Evolutionary conservation across 169 alveolate species (phyloP), one percentile per base, ranked within the genome.

Genomic region (Babesia bigemina): DNA sequence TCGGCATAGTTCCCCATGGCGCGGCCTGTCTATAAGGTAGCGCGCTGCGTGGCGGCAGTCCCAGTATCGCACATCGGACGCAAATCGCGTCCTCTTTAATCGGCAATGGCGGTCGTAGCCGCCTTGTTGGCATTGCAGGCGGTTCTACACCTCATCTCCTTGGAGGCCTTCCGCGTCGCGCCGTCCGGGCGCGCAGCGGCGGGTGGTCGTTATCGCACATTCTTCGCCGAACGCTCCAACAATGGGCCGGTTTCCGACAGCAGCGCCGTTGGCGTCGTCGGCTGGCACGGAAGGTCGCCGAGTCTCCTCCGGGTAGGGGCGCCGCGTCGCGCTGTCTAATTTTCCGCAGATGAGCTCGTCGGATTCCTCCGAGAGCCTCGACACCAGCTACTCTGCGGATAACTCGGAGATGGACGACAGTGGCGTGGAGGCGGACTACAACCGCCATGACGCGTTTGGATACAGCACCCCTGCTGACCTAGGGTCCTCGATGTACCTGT

Each of bases 151-250:
- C 14, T 24, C 19, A 16, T 3, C 28, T n/a, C 21, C 19, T 7
- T 57, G 21, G 44, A 24, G n/a, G 65, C 48, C 39, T 57, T 57
- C n/a, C 65, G 65, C n/a, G 65, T 57, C 33, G 28, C 39, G 65
- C 47, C 65, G 21, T 17, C 45, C 19, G 47, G 12, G 47, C 33
- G 65, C 45, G 65, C 49, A 17, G 49, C 45, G 11, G 33, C 17
- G 63, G n/a, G 42, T 24, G n/a, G n/a, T 21, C 16, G 2, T 19
- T 56, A 56, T 56, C 63, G 63, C 63, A 56, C 57, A 2, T 21
- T 21, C 28, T 2, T 49, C 57, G 24, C 0, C 2, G 61, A 53
- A 24, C 28, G 21, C 28, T 11, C 6, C 28, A 11, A 2, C 3
- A 17, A 13, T 11, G 14, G 28, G 6, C 6, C 21, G 29, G 33